Base-by-base conservation (phyloP, 331 rosid species). In the Rhamnella rubrinervis region DNA sequence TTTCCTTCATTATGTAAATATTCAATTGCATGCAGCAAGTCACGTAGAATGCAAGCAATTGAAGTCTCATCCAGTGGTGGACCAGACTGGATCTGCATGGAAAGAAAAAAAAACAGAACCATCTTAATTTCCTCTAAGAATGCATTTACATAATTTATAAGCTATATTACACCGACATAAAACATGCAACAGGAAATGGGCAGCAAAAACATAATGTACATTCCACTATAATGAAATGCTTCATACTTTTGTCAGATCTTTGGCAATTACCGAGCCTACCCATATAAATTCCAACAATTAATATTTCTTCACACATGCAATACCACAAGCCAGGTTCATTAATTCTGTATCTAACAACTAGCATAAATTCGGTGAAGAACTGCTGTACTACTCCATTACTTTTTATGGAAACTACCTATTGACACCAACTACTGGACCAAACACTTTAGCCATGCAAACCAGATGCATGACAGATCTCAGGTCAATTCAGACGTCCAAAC, bases 1-100 rank as follows among this genome's bases (percentile, higher is more conserved):
- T 95, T 95, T 71, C 99, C 97, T 89, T 95, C 97, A 66, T 21
- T 83, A 60, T 91, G 99, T 58, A 95, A 84, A 82, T 95, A 95
- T 79, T 95, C 97, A 75, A 95, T 46, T 21, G 99, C 99, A 80
- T 86, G 99, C 80, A 95, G 78, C 90, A 95, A 81, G 82, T 91
- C 99, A 51, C 96, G 93, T 59, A 95, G 88, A 83, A 95, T 91
- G 83, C 91, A 91, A 60, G 86, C 93, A 80, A 95, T 95, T 79
- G 99, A 87, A 77, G 63, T 80, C 87, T 95, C 99, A 87, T 95
- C 99, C 46, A 95, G 84, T 20, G 97, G 99, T 18, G 84, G 85
- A 76, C 99, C 99, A 21, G 96, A 80, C 71, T 95, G 97, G 82
- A 95, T 90, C 99, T 95, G 92, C 82, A 85, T 21, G 23, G 59